Evolutionary conservation across 2,329 filamentous ascomycete genomes (phyloP).

Genomic region (Colletotrichum australisinense): DNA sequence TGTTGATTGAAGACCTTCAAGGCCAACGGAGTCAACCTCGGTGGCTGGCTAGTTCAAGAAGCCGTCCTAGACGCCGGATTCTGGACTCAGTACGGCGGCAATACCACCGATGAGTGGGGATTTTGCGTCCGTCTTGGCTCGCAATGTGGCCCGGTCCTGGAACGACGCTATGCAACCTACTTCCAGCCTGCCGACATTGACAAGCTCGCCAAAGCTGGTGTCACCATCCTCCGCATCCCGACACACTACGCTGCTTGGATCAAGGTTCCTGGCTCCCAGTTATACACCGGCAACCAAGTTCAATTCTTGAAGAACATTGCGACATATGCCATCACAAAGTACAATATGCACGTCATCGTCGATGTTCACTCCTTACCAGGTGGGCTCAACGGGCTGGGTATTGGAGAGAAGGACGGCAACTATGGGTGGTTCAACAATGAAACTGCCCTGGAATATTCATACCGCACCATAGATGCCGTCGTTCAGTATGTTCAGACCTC

Average conservation of each 20-base stretch:
- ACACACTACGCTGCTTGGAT: conserved; percentile 18
- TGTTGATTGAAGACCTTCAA: neutral
- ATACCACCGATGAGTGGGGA: conserved; percentile 13
- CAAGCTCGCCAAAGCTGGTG: conserved; percentile 11
- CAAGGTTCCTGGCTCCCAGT: conserved; percentile 13
- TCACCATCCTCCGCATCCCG: conserved; percentile 13
- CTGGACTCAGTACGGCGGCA: neutral
- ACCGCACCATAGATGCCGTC: too few relatives aligned
- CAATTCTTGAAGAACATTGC: too few relatives aligned
- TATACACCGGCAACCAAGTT: neutral
- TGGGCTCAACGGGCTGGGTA: too few relatives aligned
- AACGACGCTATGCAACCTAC: conserved; percentile 11
- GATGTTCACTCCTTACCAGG: too few relatives aligned
- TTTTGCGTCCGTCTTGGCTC: too few relatives aligned
- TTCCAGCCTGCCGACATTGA: conserved; percentile 16
- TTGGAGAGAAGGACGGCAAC: too few relatives aligned
- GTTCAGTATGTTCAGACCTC: too few relatives aligned
- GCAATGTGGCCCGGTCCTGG: conserved; percentile 7
- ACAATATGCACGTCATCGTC: too few relatives aligned
- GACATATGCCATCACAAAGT: too few relatives aligned
- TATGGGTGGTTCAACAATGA: too few relatives aligned
- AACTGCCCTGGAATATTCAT: too few relatives aligned
- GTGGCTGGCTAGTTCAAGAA: conserved; percentile 3
- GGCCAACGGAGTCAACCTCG: neutral
- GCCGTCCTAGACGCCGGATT: neutral